Percentiles rank a stretch among this genome's conserved stretches.
These are phyloP conservation scores for Cordyceps pruinosa DNA, from an alignment of 2,329 filamentous ascomycete species.

Conservation along the genomic window DNA sequence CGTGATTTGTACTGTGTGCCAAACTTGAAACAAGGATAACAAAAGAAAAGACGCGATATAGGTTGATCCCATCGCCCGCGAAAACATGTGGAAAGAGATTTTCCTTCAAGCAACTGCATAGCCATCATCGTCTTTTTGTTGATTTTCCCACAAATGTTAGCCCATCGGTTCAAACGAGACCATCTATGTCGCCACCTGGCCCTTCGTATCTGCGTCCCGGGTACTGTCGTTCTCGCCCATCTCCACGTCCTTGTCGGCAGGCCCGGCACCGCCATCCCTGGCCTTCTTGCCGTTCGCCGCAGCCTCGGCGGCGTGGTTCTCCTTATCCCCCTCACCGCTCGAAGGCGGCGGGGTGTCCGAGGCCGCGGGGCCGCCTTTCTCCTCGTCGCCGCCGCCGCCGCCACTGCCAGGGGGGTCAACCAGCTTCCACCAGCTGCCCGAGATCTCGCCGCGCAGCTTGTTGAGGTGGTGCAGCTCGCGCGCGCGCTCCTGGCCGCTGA, in stretches of 20 bases:
- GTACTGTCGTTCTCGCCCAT: constrained; percentile 22
- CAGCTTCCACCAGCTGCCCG: constrained; percentile 29
- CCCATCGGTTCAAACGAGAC: neutral
- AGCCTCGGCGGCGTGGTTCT: constrained; percentile 29
- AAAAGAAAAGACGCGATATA: neutral
- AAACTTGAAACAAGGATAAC: neutral
- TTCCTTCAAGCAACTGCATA: neutral
- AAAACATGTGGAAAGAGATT: neutral
- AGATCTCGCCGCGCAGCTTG: constrained; percentile 25
- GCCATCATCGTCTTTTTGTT: neutral
- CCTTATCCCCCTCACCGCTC: constrained; percentile 37
- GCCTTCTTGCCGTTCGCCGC: neutral
- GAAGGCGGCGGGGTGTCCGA: constrained; percentile 14
- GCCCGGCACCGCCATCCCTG: too few species aligned
- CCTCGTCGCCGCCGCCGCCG: constrained; percentile 16
- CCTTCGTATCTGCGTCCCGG: constrained; percentile 4
- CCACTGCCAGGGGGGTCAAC: constrained; percentile 20
- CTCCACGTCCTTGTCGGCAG: constrained; percentile 24
- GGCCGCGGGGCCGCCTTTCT: constrained; percentile 17
- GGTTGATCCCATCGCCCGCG: neutral
- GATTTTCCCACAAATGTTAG: constrained; percentile 3
- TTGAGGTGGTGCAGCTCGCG: constrained; percentile 20
- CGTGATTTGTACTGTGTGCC: constrained; percentile 3
- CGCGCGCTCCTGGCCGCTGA: constrained; percentile 21
- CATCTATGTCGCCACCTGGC: constrained; percentile 6